phyloP scores from a whole-genome alignment of 345 rosid species.

The Eucalyptus curtisii region DNA sequence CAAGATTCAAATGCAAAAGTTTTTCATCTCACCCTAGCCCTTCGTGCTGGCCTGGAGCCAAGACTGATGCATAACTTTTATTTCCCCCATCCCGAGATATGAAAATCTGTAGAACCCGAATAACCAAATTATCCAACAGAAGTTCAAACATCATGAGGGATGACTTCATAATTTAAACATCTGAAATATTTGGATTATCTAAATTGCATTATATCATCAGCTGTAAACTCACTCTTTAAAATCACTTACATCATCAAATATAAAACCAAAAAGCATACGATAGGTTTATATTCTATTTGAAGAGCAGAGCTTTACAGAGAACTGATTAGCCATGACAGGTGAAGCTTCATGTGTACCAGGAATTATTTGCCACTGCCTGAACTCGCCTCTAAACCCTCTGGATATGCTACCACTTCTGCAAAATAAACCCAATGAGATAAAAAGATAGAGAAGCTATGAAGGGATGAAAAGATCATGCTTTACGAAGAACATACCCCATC shows the following conservation, averaged over 20 bases:
- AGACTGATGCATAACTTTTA: slow-evolving; percentile 79
- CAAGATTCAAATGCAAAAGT: background rate
- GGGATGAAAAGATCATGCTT: background rate
- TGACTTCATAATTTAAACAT: background rate
- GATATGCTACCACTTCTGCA: slow-evolving; percentile 97
- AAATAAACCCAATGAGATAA: background rate
- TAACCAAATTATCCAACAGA: background rate
- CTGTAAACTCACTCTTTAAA: background rate
- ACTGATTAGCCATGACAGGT: slow-evolving; percentile 96
- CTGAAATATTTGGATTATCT: background rate
- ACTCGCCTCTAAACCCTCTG: slow-evolving; percentile 96
- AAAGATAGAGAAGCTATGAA: background rate
- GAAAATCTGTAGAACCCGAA: slow-evolving; percentile 54
- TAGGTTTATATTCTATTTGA: background rate
- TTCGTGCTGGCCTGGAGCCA: slow-evolving; percentile 97
- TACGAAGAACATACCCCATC: slow-evolving; percentile 63
- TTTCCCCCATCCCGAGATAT: slow-evolving; percentile 89
- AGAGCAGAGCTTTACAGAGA: slow-evolving; percentile 57
- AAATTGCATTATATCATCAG: background rate
- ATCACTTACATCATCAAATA: background rate
- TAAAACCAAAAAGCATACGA: background rate
- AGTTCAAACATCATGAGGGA: background rate
- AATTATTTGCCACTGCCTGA: slow-evolving; percentile 89
- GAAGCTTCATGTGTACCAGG: slow-evolving; percentile 83
- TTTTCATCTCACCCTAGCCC: slow-evolving; percentile 58